Conservation (phyloP, 495 filamentous ascomycete genomes). For the Penicillium antarcticum region DNA sequence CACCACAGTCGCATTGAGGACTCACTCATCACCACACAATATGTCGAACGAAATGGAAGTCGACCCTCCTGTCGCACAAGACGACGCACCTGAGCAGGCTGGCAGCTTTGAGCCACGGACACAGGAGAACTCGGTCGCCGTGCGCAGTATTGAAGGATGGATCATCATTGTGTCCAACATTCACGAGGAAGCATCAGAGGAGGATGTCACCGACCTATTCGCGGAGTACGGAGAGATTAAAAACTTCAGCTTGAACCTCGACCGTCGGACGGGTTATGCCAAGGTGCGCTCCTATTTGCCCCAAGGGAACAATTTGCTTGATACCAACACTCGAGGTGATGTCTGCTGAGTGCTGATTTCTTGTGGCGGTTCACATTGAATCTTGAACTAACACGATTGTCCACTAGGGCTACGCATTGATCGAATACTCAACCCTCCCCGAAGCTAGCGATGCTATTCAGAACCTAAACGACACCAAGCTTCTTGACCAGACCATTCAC, state of each 20-base stretch:
- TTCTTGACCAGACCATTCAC: constrained; percentile 87
- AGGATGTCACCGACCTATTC: constrained; percentile 91
- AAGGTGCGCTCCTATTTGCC: constrained; percentile 61
- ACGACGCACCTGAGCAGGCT: constrained; percentile 43
- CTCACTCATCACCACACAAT: constrained; percentile 9
- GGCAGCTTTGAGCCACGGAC: constrained; percentile 68
- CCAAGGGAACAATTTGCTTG: not conserved
- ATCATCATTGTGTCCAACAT: constrained; percentile 96
- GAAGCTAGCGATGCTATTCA: constrained; percentile 86
- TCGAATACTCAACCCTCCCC: constrained; percentile 85
- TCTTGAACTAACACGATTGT: constrained; percentile 8
- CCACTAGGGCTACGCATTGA: constrained; percentile 80
- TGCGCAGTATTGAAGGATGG: constrained; percentile 98
- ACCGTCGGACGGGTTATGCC: constrained; percentile 93
- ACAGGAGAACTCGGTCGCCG: constrained; percentile 76
- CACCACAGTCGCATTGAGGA: not conserved
- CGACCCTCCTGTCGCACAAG: constrained; percentile 53
- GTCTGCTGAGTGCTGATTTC: not conserved
- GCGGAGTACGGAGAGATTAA: constrained; percentile 96
- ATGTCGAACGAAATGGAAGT: constrained; percentile 84
- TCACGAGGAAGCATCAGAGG: constrained; percentile 96
- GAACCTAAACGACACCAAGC: constrained; percentile 72
- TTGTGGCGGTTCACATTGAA: not conserved
- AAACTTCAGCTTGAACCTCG: constrained; percentile 92
- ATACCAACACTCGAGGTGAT: not conserved